Evolutionary conservation across 2,329 filamentous ascomycete species (phyloP), one percentile per base, ranked within the genome.

Genomic region (Diaporthe sp.): DNA sequence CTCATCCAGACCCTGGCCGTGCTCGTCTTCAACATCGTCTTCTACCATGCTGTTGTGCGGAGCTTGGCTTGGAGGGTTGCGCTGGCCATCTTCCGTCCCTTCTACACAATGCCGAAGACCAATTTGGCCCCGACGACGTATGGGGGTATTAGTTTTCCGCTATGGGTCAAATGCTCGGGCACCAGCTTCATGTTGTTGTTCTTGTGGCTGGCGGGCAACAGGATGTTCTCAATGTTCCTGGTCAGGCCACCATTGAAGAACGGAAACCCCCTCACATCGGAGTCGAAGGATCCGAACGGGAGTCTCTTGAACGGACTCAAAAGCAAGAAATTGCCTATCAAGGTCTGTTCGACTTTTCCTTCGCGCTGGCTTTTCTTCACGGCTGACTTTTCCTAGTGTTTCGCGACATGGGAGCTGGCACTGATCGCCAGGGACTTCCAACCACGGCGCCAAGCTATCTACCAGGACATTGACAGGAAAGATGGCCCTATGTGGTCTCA

Each of bases 351-450:
- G 15, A 12, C 13, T 17, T 4, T n/a, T n/a, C n/a, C 19, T 17
- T 13, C 57, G 45, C 15, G 2, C 8, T 28, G 19, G 40, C 15
- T 5, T n/a, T 7, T 19, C 12, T 4, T 25, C 15, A 25, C 12
- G 7, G 22, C 77, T 84, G 77, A 75, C 66, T 7, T 54, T n/a
- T 30, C 1, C 17, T 75, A 94, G 89, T 89, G 91, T 0, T 97
- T 97, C 82, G 96, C 96, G 22, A 93, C 97, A 83, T 98, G 96
- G 96, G 96, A 98, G 81, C 87, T 98, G 38, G 91, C 92, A 40
- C 88, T 94, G 73, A 97, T 98, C 78, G 92, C 94, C 50, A 90
- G 93, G 73, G 89, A 91, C 71, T 96, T 94, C 77, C 88, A 92
- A 22, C 88, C 91, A n/a, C 92, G 95, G 45, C 91, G 96, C 70